Evolutionary conservation across 2,329 filamentous ascomycete species (phyloP).

Genomic region (Diaporthe amygdali): DNA sequence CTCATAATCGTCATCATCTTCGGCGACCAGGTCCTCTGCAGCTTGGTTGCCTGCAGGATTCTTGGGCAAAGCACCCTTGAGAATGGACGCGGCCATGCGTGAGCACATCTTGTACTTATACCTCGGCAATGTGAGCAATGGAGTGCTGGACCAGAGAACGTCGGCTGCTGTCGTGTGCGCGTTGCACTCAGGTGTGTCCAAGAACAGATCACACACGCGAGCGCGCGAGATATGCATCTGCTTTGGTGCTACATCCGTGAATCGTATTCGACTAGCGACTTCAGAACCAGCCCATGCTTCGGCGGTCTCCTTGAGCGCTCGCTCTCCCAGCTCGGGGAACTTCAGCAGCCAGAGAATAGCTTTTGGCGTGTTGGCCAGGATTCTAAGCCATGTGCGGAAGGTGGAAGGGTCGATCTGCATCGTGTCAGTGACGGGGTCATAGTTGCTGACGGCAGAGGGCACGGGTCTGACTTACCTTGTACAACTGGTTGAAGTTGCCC

Average conservation of each 20-base stretch:
- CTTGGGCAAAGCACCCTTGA: conserved; percentile 85
- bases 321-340: conserved; percentile 92
- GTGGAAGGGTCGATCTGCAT: conserved; percentile 91
- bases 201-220: conserved; percentile 89
- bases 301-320: conserved; percentile 81
- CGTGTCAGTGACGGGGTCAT: neutral
- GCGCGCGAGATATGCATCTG: conserved; percentile 92
- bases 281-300: conserved; percentile 82
- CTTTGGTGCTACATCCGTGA: conserved; percentile 97
- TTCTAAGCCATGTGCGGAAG: conserved; percentile 94
- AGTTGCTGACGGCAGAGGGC: neutral
- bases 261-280: conserved; percentile 86
- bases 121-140: conserved; percentile 85
- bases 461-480: conserved; percentile 72
- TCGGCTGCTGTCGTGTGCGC: conserved; percentile 97
- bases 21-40: conserved; percentile 77
- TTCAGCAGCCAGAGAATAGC: conserved; percentile 95
- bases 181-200: conserved; percentile 98
- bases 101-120: conserved; percentile 99
- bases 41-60: conserved; percentile 69
- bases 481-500: conserved; percentile 98
- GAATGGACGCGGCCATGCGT: conserved; percentile 94
- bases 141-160: conserved; percentile 94
- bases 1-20: conserved; percentile 84
- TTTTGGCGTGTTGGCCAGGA: conserved; percentile 83